A percentile compares a stretch with the other conserved stretches of the same genome.
Evolutionary conservation across 495 filamentous ascomycete species (phyloP).

Genomic region (Podospora australis): DNA sequence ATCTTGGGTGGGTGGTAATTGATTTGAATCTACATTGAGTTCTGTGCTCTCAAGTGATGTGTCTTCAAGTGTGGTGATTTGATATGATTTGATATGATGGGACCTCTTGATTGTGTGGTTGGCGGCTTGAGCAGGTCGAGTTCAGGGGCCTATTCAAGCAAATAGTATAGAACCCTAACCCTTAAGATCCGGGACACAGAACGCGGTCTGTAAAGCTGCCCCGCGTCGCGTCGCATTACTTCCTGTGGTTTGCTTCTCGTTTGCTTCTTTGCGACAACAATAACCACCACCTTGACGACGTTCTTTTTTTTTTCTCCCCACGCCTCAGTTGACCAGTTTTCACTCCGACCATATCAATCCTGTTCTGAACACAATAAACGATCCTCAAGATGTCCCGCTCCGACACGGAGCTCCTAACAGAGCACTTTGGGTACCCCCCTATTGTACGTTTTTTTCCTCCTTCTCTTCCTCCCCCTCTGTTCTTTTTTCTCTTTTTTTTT

Average conservation of each 20-base stretch:
- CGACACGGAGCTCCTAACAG: slow-evolving; percentile 76
- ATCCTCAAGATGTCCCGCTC: slow-evolving; percentile 40
- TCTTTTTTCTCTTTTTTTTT: slow-evolving; percentile 6
- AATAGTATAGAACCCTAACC: slow-evolving; percentile 13
- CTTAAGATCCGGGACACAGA: background rate
- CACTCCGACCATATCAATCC: no score
- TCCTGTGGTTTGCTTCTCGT: background rate
- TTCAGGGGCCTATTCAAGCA: no score
- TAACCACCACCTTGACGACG: background rate
- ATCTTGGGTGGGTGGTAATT: background rate
- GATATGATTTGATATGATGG: no score
- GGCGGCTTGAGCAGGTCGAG: background rate
- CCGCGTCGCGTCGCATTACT: slow-evolving; percentile 6
- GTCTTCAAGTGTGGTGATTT: no score
- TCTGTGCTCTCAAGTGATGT: background rate
- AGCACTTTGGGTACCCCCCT: slow-evolving; percentile 93
- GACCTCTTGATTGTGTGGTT: no score
- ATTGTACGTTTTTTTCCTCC: slow-evolving; percentile 51
- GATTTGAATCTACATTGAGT: background rate
- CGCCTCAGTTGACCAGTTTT: no score
- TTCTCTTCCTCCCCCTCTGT: background rate
- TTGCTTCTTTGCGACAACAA: background rate
- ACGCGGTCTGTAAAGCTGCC: background rate
- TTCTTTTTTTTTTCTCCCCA: background rate
- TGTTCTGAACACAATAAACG: no score